Percentiles rank a stretch among this genome's conserved stretches.
These are phyloP conservation scores for Cryptococcus maquisensis DNA, from an alignment of 1,284 basidiomycete species.

Conservation along the genomic window DNA sequence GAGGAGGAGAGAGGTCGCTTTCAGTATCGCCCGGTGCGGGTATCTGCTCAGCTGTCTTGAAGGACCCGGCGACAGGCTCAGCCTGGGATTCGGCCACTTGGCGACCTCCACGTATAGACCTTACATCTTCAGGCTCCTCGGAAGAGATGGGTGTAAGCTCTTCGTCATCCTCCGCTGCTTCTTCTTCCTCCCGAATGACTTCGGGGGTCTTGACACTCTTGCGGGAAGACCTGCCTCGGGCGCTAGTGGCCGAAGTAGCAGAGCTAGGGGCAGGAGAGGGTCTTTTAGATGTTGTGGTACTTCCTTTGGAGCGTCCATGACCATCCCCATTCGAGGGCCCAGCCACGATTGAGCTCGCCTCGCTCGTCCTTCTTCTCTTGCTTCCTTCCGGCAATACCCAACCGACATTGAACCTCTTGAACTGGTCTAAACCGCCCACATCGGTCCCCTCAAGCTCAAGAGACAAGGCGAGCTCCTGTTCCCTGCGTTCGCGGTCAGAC, in stretches of 20 bases:
- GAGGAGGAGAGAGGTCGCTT: slow-evolving; percentile 1
- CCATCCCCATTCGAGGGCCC: no score
- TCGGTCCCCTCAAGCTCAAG: slow-evolving; percentile 55
- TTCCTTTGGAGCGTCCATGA: no score
- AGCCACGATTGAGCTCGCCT: slow-evolving; percentile 1
- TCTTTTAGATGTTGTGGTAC: no score
- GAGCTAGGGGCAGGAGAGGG: no score
- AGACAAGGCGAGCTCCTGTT: slow-evolving; percentile 28
- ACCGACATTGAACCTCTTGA: slow-evolving; percentile 76
- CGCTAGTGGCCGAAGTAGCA: no score
- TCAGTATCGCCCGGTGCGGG: not conserved
- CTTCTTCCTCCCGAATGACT: slow-evolving; percentile 40
- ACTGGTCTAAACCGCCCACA: slow-evolving; percentile 68
- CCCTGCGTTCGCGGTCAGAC: slow-evolving; percentile 48
- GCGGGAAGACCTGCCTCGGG: no score
- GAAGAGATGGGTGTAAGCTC: slow-evolving; percentile 6
- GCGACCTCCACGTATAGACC: no score
- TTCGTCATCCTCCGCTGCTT: slow-evolving; percentile 41
- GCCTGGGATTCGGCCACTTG: no score
- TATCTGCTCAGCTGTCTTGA: no score
- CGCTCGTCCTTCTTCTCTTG: slow-evolving; percentile 56
- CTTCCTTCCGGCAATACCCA: slow-evolving; percentile 81
- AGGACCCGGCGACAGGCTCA: no score
- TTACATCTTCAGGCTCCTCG: not conserved
- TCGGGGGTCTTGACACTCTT: not conserved